phyloP scores from a whole-genome alignment of 805 yeast species.

The Priceomyces carsonii region DNA sequence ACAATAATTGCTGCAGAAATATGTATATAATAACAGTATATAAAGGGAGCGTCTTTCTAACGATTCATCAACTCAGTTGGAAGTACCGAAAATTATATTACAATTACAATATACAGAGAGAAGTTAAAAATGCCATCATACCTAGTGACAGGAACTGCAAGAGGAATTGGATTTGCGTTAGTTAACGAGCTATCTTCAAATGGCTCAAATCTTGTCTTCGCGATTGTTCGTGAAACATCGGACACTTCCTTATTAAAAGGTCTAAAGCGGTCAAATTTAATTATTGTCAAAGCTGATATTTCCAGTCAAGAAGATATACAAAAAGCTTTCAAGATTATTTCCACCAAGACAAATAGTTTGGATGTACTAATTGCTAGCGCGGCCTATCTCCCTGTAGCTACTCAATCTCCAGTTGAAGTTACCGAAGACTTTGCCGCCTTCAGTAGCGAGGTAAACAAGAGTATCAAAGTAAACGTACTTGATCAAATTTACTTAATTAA shows the following conservation, averaged over 20 bases:
- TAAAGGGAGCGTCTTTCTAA: too few relatives aligned
- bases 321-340: neutral
- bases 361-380: conserved; percentile 1
- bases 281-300: neutral
- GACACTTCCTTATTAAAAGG: neutral
- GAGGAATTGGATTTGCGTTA: too few relatives aligned
- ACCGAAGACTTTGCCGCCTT: neutral
- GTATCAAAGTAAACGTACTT: conserved; percentile 1
- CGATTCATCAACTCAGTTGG: too few relatives aligned
- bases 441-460: neutral
- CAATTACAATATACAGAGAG: too few relatives aligned
- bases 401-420: neutral
- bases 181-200: too few relatives aligned
- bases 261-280: neutral
- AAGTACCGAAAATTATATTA: too few relatives aligned
- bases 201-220: neutral
- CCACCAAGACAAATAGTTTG: neutral
- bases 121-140: too few relatives aligned
- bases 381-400: neutral
- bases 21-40: too few relatives aligned
- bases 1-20: too few relatives aligned
- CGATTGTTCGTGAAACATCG: neutral
- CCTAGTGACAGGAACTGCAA: too few relatives aligned
- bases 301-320: neutral
- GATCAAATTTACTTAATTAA: conserved; percentile 6